Conservation (phyloP, 2,329 filamentous ascomycete species). For the Sarocladium kiliense region DNA sequence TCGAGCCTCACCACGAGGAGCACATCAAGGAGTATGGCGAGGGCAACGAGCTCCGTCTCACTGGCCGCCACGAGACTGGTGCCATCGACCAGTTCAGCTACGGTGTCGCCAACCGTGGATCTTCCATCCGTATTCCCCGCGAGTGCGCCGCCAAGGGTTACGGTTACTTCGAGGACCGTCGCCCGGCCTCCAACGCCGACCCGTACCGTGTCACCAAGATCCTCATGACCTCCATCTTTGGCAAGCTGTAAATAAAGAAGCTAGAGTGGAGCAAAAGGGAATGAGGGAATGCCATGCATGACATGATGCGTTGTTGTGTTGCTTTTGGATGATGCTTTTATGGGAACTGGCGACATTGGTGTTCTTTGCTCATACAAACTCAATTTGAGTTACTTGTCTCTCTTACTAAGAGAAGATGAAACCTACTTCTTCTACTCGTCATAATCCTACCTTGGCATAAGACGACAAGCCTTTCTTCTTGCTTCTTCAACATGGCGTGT, state of each 20-base stretch:
- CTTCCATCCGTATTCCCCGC: constrained; percentile 87
- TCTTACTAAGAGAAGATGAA: background rate
- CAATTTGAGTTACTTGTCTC: background rate
- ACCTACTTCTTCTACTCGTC: background rate
- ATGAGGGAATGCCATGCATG: background rate
- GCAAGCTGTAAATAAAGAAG: constrained; percentile 18
- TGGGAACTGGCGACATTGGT: constrained; percentile 1
- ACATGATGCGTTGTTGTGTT: constrained; percentile 5
- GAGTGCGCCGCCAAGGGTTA: constrained; percentile 80
- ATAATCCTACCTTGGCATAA: background rate
- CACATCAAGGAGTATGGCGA: constrained; percentile 94
- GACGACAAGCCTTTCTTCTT: background rate
- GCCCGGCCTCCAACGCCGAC: constrained; percentile 80
- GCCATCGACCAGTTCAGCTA: constrained; percentile 89
- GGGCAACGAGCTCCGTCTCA: constrained; percentile 92
- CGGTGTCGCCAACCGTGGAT: constrained; percentile 93
- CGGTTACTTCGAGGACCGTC: constrained; percentile 88
- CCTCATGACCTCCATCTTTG: constrained; percentile 64
- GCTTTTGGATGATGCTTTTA: constrained; percentile 2
- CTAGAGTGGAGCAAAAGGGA: background rate
- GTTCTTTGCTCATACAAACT: constrained; percentile 5
- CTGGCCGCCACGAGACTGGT: constrained; percentile 90
- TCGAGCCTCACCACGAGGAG: constrained; percentile 70
- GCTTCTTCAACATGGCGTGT: background rate
- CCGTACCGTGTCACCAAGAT: constrained; percentile 80